Base-by-base conservation (phyloP, 2,329 filamentous ascomycete genomes). In the Purpureocillium takamizusanense region DNA sequence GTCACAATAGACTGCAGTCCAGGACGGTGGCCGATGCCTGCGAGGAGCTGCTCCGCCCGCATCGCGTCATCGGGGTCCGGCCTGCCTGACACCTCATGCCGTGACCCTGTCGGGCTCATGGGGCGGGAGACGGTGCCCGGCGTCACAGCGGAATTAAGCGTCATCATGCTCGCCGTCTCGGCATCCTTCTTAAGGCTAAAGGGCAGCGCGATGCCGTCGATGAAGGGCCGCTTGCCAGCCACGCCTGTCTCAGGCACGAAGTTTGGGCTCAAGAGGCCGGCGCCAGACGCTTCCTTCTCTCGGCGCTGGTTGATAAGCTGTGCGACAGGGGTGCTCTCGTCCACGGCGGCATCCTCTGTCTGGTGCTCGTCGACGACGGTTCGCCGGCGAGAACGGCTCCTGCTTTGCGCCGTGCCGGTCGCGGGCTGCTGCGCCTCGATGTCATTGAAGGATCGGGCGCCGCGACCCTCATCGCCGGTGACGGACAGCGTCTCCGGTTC, bases 161-260 rank as follows among this genome's bases (percentile, higher is more conserved):
- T 86, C 37, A 81, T 61, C 72, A 83, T 86, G 60, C 81, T 86
- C 1, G 80, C 80, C 14, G 77, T 83, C 4, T 76, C 72, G 2
- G 74, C 72, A 15, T 82, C 72, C 46, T 72, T 73, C 37, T 72
- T 72, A 12, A 89, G 56, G 40, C 75, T 83, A 52, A 89, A 89
- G 0, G 84, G 84, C 48, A 86, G 72, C 0, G 84, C 82, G 18
- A 87, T 74, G 1, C 82, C 80, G 15, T 76, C 77, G 6, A 83
- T 67, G 33, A 78, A 78, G 0, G 83, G 80, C 3, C 83, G 66
- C 51, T 81, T 83, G 5, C 74, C 74, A 0, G 70, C 67, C 4
- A 70, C 65, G 0, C 72, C 74, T 0, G 75, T 65, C 44, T 69
- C 59, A 33, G 71, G 59, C 1, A 56, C 50, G 35, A 63, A 63